Conservation (phyloP, 441 rosid genomes). For the Euphorbia celastroides region DNA sequence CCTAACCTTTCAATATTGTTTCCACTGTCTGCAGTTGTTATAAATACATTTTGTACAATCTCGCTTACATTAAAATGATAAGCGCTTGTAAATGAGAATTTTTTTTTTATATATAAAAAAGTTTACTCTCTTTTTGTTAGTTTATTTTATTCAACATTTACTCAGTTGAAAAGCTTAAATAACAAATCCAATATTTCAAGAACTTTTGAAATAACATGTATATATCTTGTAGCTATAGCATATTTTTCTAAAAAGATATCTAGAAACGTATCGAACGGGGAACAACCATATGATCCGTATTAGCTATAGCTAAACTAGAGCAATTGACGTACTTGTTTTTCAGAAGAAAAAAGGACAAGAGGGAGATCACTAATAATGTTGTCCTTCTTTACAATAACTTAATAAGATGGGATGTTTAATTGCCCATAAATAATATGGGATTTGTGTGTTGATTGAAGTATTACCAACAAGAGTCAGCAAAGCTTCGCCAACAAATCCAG, state of each 20-base stretch:
- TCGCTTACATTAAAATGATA: no score
- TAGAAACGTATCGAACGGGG: not conserved
- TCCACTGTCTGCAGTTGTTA: no score
- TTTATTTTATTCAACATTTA: not conserved
- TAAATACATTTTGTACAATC: no score
- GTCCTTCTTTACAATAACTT: no score
- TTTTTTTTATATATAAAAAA: no score
- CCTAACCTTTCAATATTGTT: no score
- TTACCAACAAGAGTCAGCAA: conserved; percentile 94
- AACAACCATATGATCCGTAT: not conserved
- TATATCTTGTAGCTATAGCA: not conserved
- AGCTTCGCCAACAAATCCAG: conserved; percentile 89
- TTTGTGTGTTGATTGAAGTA: conserved; percentile 40
- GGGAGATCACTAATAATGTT: not conserved
- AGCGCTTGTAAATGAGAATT: no score
- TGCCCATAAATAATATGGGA: not conserved
- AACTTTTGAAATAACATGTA: not conserved
- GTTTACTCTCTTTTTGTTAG: no score
- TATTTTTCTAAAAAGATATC: not conserved
- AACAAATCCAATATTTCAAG: not conserved
- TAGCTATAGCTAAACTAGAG: not conserved
- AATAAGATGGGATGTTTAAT: not conserved
- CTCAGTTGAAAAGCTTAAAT: not conserved
- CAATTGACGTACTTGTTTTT: no score
- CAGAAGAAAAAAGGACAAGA: no score